A percentile compares a stretch with the other conserved stretches of the same genome.
Conservation (phyloP, 345 rosid species). For the Heritiera fomes region DNA sequence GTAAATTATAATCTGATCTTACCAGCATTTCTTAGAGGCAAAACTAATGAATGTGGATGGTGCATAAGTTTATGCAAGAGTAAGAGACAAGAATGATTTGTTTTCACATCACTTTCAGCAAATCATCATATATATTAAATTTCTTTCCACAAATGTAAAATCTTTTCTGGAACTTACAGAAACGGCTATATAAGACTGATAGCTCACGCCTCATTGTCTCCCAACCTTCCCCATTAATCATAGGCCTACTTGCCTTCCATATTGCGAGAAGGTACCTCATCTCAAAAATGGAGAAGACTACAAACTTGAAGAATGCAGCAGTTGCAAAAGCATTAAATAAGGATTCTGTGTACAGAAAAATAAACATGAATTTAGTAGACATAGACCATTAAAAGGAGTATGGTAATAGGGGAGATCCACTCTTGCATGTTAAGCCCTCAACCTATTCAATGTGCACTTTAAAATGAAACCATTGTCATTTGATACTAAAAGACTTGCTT, state of each 20-base stretch:
- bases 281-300: conserved; percentile 97
- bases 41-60: background rate
- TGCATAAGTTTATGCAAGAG: conserved; percentile 2
- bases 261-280: conserved; percentile 97
- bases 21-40: background rate
- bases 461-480: conserved; percentile 10
- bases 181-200: conserved; percentile 91
- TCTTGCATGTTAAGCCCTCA: background rate
- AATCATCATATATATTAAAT: background rate
- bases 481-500: background rate
- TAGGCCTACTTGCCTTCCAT: conserved; percentile 95
- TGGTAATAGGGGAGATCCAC: background rate
- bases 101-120: background rate
- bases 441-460: background rate
- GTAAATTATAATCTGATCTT: conserved; percentile 9
- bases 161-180: conserved; percentile 61
- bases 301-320: conserved; percentile 98
- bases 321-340: conserved; percentile 98
- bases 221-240: conserved; percentile 95
- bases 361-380: conserved; percentile 24
- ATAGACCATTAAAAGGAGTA: background rate
- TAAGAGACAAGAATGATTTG: conserved; percentile 7
- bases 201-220: conserved; percentile 97
- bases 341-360: conserved; percentile 63
- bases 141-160: conserved; percentile 10